phyloP scores from a whole-genome alignment of 345 rosid species.

The Heritiera fomes region DNA sequence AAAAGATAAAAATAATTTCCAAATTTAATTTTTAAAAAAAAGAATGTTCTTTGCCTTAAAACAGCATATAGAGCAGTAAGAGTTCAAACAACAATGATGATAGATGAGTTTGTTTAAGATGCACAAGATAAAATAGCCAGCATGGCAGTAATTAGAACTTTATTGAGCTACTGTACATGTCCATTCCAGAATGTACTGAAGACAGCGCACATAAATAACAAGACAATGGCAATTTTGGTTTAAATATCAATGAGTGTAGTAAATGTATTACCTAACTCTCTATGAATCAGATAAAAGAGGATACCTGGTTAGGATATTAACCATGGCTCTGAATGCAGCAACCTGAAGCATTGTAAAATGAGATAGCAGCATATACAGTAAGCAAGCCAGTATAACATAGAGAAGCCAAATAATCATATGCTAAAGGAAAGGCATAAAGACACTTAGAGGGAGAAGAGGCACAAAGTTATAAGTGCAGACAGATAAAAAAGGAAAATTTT shows the following conservation, averaged over 20 bases:
- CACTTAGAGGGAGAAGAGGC: constrained; percentile 15
- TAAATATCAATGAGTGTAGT: neutral
- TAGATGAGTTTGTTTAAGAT: neutral
- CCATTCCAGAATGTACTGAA: neutral
- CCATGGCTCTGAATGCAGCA: constrained; percentile 99
- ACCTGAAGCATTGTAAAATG: constrained; percentile 59
- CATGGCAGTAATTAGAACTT: constrained; percentile 1
- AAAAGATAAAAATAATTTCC: constrained; percentile 15
- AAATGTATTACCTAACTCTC: neutral
- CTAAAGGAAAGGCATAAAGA: constrained; percentile 2
- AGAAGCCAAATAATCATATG: constrained; percentile 4
- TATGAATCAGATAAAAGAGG: constrained; percentile 19
- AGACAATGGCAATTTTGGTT: neutral
- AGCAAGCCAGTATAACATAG: constrained; percentile 6
- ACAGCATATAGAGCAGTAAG: neutral
- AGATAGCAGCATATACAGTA: constrained; percentile 26
- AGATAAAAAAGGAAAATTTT: constrained; percentile 2
- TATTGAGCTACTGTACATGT: neutral
- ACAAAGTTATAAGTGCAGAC: neutral
- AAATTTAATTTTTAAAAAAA: neutral
- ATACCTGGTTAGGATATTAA: constrained; percentile 93
- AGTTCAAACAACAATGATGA: neutral
- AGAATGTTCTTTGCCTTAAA: neutral
- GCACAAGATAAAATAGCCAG: neutral
- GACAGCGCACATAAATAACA: neutral